Evolutionary conservation across 73 alveolate genomes (phyloP).

Genomic region (Paramecium sexaurelia): DNA sequence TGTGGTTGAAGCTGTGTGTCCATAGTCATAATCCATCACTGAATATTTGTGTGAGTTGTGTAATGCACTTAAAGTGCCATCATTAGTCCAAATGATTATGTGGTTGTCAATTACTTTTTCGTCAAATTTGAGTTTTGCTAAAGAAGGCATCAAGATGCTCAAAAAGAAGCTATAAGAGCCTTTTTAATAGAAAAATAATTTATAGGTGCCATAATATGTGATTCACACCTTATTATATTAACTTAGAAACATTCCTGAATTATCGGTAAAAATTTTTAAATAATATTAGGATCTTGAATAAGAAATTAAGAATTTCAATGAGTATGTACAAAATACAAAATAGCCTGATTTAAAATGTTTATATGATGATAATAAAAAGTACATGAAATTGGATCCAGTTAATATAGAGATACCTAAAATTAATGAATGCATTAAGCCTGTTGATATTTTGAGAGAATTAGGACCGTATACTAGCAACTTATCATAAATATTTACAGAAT

Average conservation of each 20-base stretch:
- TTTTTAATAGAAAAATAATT: not conserved
- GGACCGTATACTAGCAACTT: not conserved
- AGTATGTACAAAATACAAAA: not conserved
- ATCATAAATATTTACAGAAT: not conserved
- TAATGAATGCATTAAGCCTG: constrained; percentile 19
- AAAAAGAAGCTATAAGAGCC: constrained; percentile 30
- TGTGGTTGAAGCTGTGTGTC: constrained; percentile 49
- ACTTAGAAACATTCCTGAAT: constrained; percentile 34
- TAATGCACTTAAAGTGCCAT: not conserved
- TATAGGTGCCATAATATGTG: not conserved
- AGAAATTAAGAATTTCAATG: constrained; percentile 9
- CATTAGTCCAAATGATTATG: not conserved
- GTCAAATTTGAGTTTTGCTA: not conserved
- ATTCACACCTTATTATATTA: not conserved
- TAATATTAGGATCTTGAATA: constrained; percentile 28
- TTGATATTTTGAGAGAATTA: not conserved
- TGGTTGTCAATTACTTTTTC: not conserved
- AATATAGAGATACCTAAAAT: constrained; percentile 6
- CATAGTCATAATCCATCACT: not conserved
- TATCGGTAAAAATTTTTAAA: not conserved
- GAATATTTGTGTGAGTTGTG: constrained; percentile 26
- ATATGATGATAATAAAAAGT: constrained; percentile 36
- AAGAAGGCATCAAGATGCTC: constrained; percentile 31
- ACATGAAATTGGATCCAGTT: not conserved
- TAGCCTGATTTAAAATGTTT: constrained; percentile 13